These are phyloP conservation scores for Cadophora malorum DNA, from an alignment of 2,329 filamentous ascomycete genomes.

Conservation along the genomic window DNA sequence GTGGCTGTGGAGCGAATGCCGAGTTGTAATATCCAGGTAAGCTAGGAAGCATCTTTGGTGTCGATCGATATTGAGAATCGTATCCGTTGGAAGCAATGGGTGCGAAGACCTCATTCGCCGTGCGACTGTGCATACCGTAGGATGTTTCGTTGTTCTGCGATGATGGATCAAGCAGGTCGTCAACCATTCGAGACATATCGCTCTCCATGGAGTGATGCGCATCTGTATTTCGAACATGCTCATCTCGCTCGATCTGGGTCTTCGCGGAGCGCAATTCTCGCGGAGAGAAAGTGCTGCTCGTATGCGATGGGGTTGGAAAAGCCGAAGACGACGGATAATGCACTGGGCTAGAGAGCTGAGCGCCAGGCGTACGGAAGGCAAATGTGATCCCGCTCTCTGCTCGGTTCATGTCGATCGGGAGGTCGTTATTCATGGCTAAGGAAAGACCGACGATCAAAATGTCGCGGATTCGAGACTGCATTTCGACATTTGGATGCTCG, in stretches of 20 bases:
- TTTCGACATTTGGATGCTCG: constrained; percentile 65
- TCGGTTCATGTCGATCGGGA: constrained; percentile 50
- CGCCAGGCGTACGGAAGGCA: constrained; percentile 53
- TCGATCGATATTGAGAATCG: constrained; percentile 45
- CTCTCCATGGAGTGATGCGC: constrained; percentile 48
- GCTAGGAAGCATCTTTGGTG: constrained; percentile 43
- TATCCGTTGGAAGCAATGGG: constrained; percentile 46
- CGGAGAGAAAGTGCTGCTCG: constrained; percentile 11
- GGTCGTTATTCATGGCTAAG: constrained; percentile 56
- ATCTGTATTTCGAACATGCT: constrained; percentile 34
- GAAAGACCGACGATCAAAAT: constrained; percentile 66
- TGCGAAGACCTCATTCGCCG: constrained; percentile 51
- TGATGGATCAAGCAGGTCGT: constrained; percentile 54
- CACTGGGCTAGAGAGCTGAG: neutral
- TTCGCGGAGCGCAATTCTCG: constrained; percentile 14
- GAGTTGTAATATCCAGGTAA: constrained; percentile 54
- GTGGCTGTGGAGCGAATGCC: constrained; percentile 51
- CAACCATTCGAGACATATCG: constrained; percentile 64
- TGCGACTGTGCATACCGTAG: constrained; percentile 61
- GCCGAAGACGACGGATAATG: constrained; percentile 5
- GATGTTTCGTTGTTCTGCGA: constrained; percentile 53
- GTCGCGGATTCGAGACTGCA: constrained; percentile 69
- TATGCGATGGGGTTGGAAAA: constrained; percentile 16
- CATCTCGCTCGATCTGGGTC: constrained; percentile 17
- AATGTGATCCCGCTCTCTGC: constrained; percentile 49